Evolutionary conservation across 768 basidiomycete genomes (phyloP), one percentile per base, ranked within the genome.

Genomic region (Inosperma sp.): DNA sequence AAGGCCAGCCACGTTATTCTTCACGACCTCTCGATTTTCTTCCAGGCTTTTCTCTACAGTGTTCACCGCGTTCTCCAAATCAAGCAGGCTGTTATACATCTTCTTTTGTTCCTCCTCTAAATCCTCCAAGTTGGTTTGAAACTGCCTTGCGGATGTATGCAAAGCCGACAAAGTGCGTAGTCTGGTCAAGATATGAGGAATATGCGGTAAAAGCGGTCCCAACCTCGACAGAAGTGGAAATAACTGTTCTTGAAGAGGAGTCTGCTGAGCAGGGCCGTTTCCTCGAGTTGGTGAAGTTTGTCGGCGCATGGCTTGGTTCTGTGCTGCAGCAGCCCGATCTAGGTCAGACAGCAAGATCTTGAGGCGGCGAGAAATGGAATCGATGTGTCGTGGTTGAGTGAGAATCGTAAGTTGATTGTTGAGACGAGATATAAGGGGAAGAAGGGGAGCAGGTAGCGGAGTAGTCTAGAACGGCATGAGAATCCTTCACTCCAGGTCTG

Each of bases 311-410:
- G 65, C 62, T 57, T 68, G 74, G 48, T 72, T 73, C 62, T 74
- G 81, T 13, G 75, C 70, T 10, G 70, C 75, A 27, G 85, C 82
- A 4, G 81, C 79, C 25, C 94, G 84, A 43, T 98, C 95, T 44
- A 99, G 79, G 67, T 99, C 96, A 1, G 93, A 86, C 12, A 95
- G 76, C 14, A 98, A 79, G 7, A 97, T 73, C 62, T 98, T 99
- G 54, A 98, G 79, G 4, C 95, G 84, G 4, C 95, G 82, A 2
- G 94, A 94, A 55, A 97, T 88, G 9, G 92, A 88, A 67, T 99
- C 96, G 43, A 98, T 84, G 62, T 98, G 93, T 13, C 94, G 83
- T 0, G 96, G 95, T 70, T 97, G 93, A 0, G 95, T 90, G 39
- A 99, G 82, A 13, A 97, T 75, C 6, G 84, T 81, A 19, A 98